Base-by-base conservation (phyloP, 225 moss, liverwort and hornwort species). In the Ulota crispa region DNA sequence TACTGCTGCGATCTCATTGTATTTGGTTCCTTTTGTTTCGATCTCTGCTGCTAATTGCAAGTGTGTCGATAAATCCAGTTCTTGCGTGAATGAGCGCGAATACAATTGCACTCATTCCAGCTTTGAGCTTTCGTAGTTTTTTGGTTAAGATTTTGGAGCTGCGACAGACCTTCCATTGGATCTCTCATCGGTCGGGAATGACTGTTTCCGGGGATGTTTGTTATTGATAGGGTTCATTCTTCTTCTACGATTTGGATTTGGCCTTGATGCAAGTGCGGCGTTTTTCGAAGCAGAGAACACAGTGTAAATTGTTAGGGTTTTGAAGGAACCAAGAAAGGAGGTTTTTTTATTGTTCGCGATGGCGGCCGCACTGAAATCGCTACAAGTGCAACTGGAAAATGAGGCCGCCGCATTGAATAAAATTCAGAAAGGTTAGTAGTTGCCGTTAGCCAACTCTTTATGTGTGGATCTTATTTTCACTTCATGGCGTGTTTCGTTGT, bases 391-490 rank as follows among this genome's bases (percentile, higher is more conserved):
- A 73, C 84, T 98, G 81, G 98, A 98, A 77, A 93, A 87, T 50
- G 91, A 98, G 84, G 94, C 93, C 47, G 84, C 87, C 2, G 86
- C 88, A 32, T 90, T 98, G 68, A 89, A 90, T 70, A 94, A 94
- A 86, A 78, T 95, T 21, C 95, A 98, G 86, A 98, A 98, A 92
- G 94, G 92, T 93, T 52, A 83, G 88, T 52, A 83, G 88, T 94
- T 73, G 31, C 28, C 28, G 34, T 32, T 39, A 11, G 18, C 61
- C n/a, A 6, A 57, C 64, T 56, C 68, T 73, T 73, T 59, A 41
- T 16, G 10, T 78, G 16, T 67, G 64, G 63, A 30, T 18, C 26
- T 24, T 20, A 0, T 73, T 53, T 45, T n/a, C 67, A 5, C 66
- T 27, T 11, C 8, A 42, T 65, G 21, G 6, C 30, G 4, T 13